Evolutionary conservation across 2,329 filamentous ascomycete species (phyloP).

Genomic region (Diaporthe nobilis): DNA sequence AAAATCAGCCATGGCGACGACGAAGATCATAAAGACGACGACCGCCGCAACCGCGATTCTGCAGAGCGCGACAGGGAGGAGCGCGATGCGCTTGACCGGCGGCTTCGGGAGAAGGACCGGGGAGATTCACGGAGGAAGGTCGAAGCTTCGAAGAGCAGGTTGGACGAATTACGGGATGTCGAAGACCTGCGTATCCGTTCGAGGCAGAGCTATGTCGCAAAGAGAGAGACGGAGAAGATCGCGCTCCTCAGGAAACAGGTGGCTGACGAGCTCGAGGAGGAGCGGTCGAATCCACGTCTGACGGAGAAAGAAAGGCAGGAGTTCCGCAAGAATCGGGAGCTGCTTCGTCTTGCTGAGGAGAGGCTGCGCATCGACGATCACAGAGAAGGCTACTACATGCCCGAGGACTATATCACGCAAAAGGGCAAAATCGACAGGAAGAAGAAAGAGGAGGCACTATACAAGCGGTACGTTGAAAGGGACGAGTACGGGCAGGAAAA

Average conservation of each 20-base stretch:
- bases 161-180: constrained; percentile 77
- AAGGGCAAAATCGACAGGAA: constrained; percentile 90
- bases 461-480: constrained; percentile 89
- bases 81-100: constrained; percentile 83
- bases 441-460: constrained; percentile 90
- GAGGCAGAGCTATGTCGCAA: constrained; percentile 92
- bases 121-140: constrained; percentile 69
- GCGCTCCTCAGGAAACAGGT: constrained; percentile 92
- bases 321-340: constrained; percentile 89
- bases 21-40: constrained; percentile 49
- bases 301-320: constrained; percentile 86
- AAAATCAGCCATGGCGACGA: constrained; percentile 74
- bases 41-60: constrained; percentile 46
- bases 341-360: constrained; percentile 86
- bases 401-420: constrained; percentile 95
- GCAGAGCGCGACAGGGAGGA: constrained; percentile 75
- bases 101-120: constrained; percentile 80
- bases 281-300: constrained; percentile 81
- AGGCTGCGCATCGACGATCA: constrained; percentile 91
- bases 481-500: constrained; percentile 91
- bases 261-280: constrained; percentile 85
- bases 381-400: constrained; percentile 91
- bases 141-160: constrained; percentile 70
- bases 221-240: constrained; percentile 88
- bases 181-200: constrained; percentile 85